Evolutionary conservation across 2,329 filamentous ascomycete species (phyloP), one percentile per base, ranked within the genome.

Genomic region (Penicillium vulpinum): DNA sequence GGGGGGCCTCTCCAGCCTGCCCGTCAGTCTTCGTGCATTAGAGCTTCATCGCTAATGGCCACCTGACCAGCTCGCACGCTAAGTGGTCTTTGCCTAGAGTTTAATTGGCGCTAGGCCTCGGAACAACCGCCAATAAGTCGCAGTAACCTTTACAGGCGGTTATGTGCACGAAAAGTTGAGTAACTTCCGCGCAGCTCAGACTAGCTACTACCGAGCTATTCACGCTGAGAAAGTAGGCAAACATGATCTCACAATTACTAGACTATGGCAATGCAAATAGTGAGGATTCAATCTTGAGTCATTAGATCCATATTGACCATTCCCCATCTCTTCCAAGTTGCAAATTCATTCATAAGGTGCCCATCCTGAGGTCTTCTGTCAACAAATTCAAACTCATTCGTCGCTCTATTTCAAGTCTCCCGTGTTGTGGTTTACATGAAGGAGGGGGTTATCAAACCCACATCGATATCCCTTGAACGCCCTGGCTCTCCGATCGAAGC

Each of bases 111-210:
- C 73, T 77, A 18, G 70, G 76, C 48, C 55, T 77, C 38, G 72
- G 73, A 6, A 62, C 56, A 13, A 66, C 71, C 4, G 61, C 55
- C 7, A 54, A 47, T 13, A 46, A 38, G 46, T 52, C 5, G 67
- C 70, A 10, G 69, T 75, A n/a, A 75, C 69, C 2, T 78, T 77
- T 58, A 73, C 70, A 2, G 68, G 78, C 38, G 75, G 75, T 7
- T 70, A 75, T 57, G 67, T 71, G 36, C 66, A 73, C 8, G 65
- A 75, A 26, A 57, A 70, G 18, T 71, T 69, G 4, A 71, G 75
- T 48, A 78, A 74, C 55, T 58, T 73, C 3, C 71, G 70, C n/a
- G 58, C 61, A 10, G 56, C 70, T 13, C 67, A 73, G 41, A 73
- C 69, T 5, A 66, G 67, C 15, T 77, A 75, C 59, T 75, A 74